Percentiles rank a stretch among this genome's conserved stretches.
Evolutionary conservation across 1,284 basidiomycete genomes (phyloP).

Genomic region (Ceratobasidium papillatum): DNA sequence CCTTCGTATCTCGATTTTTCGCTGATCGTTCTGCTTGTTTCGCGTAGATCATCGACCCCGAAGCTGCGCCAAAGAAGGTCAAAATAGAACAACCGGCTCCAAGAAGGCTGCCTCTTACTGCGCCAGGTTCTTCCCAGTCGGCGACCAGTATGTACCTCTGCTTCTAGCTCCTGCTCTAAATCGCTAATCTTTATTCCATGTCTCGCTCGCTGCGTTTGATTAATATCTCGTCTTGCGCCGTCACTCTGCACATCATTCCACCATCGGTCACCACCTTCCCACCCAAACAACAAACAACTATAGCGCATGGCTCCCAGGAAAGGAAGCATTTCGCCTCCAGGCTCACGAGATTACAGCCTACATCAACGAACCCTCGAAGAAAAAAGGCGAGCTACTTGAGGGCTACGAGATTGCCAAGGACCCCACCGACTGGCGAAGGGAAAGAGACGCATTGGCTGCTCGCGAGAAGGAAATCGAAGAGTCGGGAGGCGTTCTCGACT

Average conservation of each 20-base stretch:
- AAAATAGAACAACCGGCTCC: conserved; percentile 71
- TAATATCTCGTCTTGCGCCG: neutral
- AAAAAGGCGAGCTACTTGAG: conserved; percentile 74
- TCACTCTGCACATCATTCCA: conserved; percentile 6
- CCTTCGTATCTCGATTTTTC: neutral
- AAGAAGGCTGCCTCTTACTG: conserved; percentile 80
- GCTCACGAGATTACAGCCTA: conserved; percentile 85
- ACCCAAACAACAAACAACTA: conserved; percentile 41
- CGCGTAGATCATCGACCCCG: conserved; percentile 78
- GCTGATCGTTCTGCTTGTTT: too few relatives aligned
- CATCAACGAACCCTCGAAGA: conserved; percentile 78
- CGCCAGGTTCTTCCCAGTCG: conserved; percentile 88
- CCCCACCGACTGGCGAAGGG: conserved; percentile 76
- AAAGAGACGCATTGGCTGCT: conserved; percentile 53
- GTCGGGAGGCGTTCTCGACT: conserved; percentile 65
- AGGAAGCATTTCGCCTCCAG: conserved; percentile 83
- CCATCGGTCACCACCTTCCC: conserved; percentile 20
- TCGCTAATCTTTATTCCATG: neutral
- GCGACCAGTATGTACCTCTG: conserved; percentile 85
- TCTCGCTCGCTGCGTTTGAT: neutral
- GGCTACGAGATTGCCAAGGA: conserved; percentile 88
- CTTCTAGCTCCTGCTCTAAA: conserved; percentile 27
- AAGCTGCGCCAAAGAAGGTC: conserved; percentile 67
- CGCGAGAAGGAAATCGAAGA: conserved; percentile 58
- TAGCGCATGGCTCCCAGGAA: conserved; percentile 86